A percentile compares a stretch with the other conserved stretches of the same genome.
Conservation (phyloP, 176 grass and related monocot species). For the Tillandsia fasciculata region DNA sequence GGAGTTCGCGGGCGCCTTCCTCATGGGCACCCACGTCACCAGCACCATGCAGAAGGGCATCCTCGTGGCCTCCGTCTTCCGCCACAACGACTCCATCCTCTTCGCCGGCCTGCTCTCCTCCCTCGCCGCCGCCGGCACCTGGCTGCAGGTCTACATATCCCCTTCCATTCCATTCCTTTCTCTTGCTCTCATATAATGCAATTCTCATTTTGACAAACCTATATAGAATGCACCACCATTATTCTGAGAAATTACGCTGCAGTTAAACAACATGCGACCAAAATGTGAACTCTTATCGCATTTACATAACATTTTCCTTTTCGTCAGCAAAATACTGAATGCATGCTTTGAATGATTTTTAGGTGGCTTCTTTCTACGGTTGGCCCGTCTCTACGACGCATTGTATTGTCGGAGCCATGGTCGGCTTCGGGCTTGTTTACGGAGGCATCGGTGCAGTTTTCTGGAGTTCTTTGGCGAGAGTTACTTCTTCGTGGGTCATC, state of each 20-base stretch:
- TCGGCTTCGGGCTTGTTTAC: slow-evolving; percentile 81
- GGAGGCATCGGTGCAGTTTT: slow-evolving; percentile 82
- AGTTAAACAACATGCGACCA: too few relatives aligned
- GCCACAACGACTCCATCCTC: slow-evolving; percentile 76
- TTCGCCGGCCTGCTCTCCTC: slow-evolving; percentile 89
- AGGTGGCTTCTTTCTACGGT: slow-evolving; percentile 95
- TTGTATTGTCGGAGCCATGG: slow-evolving; percentile 98
- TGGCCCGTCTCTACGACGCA: slow-evolving; percentile 99
- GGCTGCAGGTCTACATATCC: slow-evolving; percentile 57
- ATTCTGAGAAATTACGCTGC: too few relatives aligned
- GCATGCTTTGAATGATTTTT: neutral
- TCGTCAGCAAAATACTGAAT: neutral
- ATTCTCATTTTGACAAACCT: neutral
- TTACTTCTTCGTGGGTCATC: slow-evolving; percentile 92
- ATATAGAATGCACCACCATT: too few relatives aligned
- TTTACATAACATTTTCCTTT: too few relatives aligned
- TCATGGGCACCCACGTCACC: slow-evolving; percentile 97
- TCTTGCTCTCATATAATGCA: slow-evolving; percentile 2
- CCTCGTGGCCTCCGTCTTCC: slow-evolving; percentile 70
- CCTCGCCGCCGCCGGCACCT: slow-evolving; percentile 89
- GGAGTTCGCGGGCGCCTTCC: slow-evolving; percentile 90
- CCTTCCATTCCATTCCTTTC: neutral
- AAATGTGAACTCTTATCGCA: too few relatives aligned
- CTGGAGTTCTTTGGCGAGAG: slow-evolving; percentile 87
- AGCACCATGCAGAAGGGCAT: slow-evolving; percentile 99